Evolutionary conservation across 768 basidiomycete genomes (phyloP), one percentile per base, ranked within the genome.

Genomic region (Leccinum imitatum): DNA sequence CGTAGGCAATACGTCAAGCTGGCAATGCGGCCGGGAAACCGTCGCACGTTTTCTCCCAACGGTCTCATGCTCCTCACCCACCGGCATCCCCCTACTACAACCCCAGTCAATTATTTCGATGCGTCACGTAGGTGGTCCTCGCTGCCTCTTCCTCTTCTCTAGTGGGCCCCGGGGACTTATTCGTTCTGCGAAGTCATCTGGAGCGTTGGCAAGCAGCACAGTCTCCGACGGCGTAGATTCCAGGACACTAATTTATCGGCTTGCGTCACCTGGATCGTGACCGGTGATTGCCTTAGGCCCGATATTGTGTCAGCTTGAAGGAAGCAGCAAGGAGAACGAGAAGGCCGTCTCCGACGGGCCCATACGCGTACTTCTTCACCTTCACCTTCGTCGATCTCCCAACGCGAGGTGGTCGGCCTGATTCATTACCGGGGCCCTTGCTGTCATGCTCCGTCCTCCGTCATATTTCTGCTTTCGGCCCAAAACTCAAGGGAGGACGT

Each of bases 51-150:
- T 46, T 57, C 23, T 6, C 25, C 23, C 25, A 27, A 30, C 15
- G 9, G 50, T 53, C 56, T 25, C 47, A 41, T 35, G 25, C 35
- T 33, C 48, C 46, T 37, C 53, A 58, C 64, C 39, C 39, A n/a
- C 5, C 5, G 33, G 33, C 33, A 55, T 35, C 54, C 35, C 8
- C 27, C 13, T 47, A 23, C 13, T 47, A 23, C 47, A 48, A 47
- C 21, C 30, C 21, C 19, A 44, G 53, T 23, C 54, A 13, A 3
- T 50, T 30, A 19, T 51, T 56, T 17, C 31, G 31, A 51, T 37
- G 30, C 39, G 23, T 61, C 48, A 54, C 47, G 55, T 41, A 51
- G 44, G 44, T 46, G 25, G 17, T 19, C n/a, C 37, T 60, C 19
- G 9, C 41, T 17, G 4, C 31, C 6, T 5, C 25, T 37, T 30